These are phyloP conservation scores for Diaporthe aspalathi DNA, from an alignment of 2,329 filamentous ascomycete species.

Conservation along the genomic window DNA sequence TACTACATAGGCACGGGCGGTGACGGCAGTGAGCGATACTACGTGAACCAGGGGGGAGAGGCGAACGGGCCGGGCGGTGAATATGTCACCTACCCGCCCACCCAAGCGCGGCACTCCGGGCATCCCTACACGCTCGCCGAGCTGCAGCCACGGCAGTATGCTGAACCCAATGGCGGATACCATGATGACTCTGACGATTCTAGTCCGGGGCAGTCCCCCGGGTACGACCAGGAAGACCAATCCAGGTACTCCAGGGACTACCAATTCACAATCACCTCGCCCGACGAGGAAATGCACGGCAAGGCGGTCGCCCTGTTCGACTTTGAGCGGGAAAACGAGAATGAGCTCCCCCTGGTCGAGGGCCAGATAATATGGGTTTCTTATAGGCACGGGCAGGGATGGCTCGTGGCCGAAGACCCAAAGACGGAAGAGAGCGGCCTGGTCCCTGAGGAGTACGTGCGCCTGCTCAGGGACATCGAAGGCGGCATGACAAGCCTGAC, in stretches of 20 bases:
- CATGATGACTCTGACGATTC: constrained; percentile 68
- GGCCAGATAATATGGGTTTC: constrained; percentile 97
- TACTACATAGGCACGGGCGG: constrained; percentile 74
- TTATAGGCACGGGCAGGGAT: constrained; percentile 95
- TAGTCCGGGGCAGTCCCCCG: constrained; percentile 69
- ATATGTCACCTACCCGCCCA: constrained; percentile 80
- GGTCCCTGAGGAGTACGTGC: constrained; percentile 96
- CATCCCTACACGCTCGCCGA: constrained; percentile 59
- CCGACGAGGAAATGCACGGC: constrained; percentile 97
- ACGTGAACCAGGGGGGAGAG: constrained; percentile 76
- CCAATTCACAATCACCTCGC: constrained; percentile 93
- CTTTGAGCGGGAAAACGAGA: constrained; percentile 95
- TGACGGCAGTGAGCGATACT: constrained; percentile 80
- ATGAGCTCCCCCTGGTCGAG: constrained; percentile 91
- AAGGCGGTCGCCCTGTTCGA: constrained; percentile 96
- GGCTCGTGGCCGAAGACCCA: constrained; percentile 96
- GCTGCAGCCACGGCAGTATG: constrained; percentile 58
- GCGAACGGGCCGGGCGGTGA: constrained; percentile 82
- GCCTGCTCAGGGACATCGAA: constrained; percentile 91
- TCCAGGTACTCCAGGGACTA: constrained; percentile 91
- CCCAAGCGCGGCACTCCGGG: constrained; percentile 69
- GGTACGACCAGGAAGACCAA: constrained; percentile 71
- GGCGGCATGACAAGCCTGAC: constrained; percentile 83
- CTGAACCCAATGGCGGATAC: constrained; percentile 61
- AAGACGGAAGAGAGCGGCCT: constrained; percentile 94